These are phyloP conservation scores for Fomitopsis pulvina DNA, from an alignment of 768 basidiomycete species.

Conservation along the genomic window DNA sequence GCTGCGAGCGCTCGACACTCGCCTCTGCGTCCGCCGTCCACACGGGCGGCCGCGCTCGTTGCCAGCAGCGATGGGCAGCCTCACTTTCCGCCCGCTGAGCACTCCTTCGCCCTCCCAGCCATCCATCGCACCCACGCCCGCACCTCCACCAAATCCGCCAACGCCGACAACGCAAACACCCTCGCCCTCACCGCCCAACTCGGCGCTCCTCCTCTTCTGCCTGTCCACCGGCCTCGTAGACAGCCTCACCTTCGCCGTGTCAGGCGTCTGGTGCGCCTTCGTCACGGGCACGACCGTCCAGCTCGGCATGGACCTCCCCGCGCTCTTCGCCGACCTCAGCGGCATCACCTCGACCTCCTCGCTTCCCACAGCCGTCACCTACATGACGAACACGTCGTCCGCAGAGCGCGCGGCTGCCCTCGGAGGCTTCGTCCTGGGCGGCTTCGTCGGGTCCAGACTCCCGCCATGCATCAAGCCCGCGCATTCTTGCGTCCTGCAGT, in stretches of 20 bases:
- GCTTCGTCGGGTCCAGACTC: not conserved
- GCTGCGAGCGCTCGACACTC: not conserved
- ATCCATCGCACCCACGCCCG: not conserved
- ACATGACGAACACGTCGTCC: not conserved
- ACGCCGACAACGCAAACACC: not conserved
- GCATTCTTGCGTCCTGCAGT: not conserved
- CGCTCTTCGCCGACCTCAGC: not conserved
- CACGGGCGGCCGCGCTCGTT: not conserved
- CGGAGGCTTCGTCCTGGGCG: slow-evolving; percentile 2
- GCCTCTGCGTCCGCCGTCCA: not conserved
- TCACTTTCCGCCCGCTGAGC: not conserved
- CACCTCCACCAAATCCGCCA: not conserved
- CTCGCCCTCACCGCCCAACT: not conserved
- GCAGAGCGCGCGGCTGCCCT: slow-evolving; percentile 1
- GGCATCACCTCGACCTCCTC: not conserved
- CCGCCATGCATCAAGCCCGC: not conserved
- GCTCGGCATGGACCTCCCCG: slow-evolving; percentile 3
- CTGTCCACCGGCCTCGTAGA: slow-evolving; percentile 3
- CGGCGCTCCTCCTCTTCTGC: slow-evolving; percentile 4
- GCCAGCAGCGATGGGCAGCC: not conserved
- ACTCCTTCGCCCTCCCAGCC: not conserved
- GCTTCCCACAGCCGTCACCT: not conserved
- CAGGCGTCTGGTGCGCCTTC: slow-evolving; percentile 5
- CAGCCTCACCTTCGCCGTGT: slow-evolving; percentile 3
- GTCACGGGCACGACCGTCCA: slow-evolving; percentile 5